These are phyloP conservation scores for Dothiorella sarmentorum DNA, from an alignment of 2,329 filamentous ascomycete species.

Conservation along the genomic window DNA sequence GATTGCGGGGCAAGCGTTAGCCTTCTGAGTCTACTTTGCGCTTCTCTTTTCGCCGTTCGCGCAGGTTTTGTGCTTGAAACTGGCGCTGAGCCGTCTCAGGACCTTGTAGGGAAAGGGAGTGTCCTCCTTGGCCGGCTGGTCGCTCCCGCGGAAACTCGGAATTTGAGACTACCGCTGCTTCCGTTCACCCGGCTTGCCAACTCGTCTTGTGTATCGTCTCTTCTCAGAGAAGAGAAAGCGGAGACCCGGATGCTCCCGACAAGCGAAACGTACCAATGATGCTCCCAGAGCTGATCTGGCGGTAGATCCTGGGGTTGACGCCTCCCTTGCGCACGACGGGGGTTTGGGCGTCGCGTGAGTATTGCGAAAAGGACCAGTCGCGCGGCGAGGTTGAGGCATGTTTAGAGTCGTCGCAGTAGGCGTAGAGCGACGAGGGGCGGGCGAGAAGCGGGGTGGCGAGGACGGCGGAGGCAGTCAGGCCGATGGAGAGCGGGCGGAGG, in stretches of 20 bases:
- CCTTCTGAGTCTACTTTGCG: not conserved
- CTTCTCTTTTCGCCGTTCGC: not conserved
- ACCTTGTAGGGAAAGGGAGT: not conserved
- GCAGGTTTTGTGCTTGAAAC: not conserved
- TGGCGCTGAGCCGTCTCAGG: not conserved
- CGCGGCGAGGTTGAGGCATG: constrained; percentile 30
- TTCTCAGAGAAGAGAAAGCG: no score
- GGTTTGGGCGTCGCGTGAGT: constrained; percentile 38
- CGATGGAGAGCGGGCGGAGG: constrained; percentile 37
- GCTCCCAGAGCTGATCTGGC: constrained; percentile 47
- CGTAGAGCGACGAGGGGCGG: constrained; percentile 26
- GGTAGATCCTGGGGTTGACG: constrained; percentile 40
- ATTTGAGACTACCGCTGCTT: constrained; percentile 28
- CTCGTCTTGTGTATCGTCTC: no score
- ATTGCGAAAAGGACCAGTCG: constrained; percentile 39
- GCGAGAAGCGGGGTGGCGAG: constrained; percentile 33
- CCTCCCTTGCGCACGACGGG: constrained; percentile 39
- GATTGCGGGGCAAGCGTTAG: not conserved
- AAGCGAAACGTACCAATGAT: constrained; percentile 39
- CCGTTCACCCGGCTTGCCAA: not conserved
- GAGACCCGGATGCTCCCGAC: not conserved
- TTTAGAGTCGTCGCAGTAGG: constrained; percentile 29
- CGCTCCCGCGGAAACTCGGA: not conserved
- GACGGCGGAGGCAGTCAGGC: constrained; percentile 30
- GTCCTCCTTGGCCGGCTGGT: not conserved